A percentile compares a stretch with the other conserved stretches of the same genome.
phyloP scores from a whole-genome alignment of 2,329 filamentous ascomycete genomes.

The Fusarium brachygibbosum region DNA sequence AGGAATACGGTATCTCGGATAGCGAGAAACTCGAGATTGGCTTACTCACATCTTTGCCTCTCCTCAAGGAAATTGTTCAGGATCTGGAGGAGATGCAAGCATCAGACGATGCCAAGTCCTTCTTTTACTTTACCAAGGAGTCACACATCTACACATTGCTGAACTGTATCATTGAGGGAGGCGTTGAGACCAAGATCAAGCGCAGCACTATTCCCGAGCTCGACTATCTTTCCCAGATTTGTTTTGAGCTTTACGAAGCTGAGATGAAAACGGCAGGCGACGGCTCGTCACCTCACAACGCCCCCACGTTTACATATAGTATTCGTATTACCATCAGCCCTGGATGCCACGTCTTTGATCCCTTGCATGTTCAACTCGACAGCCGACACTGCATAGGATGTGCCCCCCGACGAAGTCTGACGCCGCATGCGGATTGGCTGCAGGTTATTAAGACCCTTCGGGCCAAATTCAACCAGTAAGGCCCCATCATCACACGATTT shows the following conservation, averaged over 20 bases:
- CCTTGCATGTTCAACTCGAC: slow-evolving; percentile 94
- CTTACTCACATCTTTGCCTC: slow-evolving; percentile 89
- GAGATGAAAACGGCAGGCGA: slow-evolving; percentile 74
- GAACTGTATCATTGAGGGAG: slow-evolving; percentile 97
- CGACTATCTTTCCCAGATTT: slow-evolving; percentile 97
- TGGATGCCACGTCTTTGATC: slow-evolving; percentile 96
- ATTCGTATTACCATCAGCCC: slow-evolving; percentile 97
- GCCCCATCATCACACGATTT: slow-evolving; percentile 36
- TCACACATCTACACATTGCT: slow-evolving; percentile 98
- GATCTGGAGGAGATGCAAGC: slow-evolving; percentile 98
- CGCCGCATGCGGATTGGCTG: slow-evolving; percentile 94
- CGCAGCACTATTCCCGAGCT: slow-evolving; percentile 96
- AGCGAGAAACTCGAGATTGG: slow-evolving; percentile 99
- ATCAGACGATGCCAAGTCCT: slow-evolving; percentile 91
- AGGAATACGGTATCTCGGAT: slow-evolving; percentile 97
- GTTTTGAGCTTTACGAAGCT: slow-evolving; percentile 97
- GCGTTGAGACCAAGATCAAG: slow-evolving; percentile 96
- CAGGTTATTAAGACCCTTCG: slow-evolving; percentile 95
- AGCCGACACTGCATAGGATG: slow-evolving; percentile 97
- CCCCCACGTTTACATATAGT: slow-evolving; percentile 88
- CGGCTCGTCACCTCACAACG: slow-evolving; percentile 59
- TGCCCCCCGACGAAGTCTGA: slow-evolving; percentile 89
- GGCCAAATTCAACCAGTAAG: slow-evolving; percentile 94
- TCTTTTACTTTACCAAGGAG: slow-evolving; percentile 99
- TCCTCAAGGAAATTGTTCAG: slow-evolving; percentile 96